Base-by-base conservation (phyloP, 805 yeast species). In the Phaffomyces antillensis region DNA sequence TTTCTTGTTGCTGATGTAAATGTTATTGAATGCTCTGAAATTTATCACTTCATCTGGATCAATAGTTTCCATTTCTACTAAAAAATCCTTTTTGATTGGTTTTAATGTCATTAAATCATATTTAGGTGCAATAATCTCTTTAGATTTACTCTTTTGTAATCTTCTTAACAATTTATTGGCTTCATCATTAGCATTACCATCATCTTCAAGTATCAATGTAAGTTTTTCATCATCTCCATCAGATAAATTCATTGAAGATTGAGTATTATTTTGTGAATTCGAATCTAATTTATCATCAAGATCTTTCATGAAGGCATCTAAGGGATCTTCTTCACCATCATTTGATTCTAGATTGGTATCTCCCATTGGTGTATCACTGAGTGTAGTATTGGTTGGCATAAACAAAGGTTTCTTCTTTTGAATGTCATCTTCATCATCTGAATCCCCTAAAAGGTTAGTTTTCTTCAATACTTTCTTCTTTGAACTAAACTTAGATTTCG, bases 21-120 rank as follows among this genome's bases (percentile, higher is more conserved):
- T 57, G 37, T 48, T 58, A 43, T 95, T 95, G 41, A 76, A 63
- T 3, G 86, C 78, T 40, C 75, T 75, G 30, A 88, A 80, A n/a
- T 83, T 71, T 2, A 71, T 71, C 1, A 83, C 79, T 41, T 86
- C 89, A 34, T 73, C 77, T 0, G 65, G 66, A 0, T 79, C 64
- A 43, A 84, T 59, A 0, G 60, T 51, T 9, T 63, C 61, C 5
- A 83, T 53, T 35, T 81, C 83, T 4, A 66, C 71, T 1, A 84
- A 76, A 54, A 89, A 83, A 10, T 63, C 52, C 58, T 80, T 86
- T 16, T 75, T 59, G 52, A 88, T 80, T 0, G 79, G 74, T 28
- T 67, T 73, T 49, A 82, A 72, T 3, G 65, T 62, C 12, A 73
- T 62, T 20, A 52, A 20, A 18, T 40, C 59, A 55, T 36, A 70